Percentiles rank a stretch among this genome's conserved stretches.
phyloP scores from a whole-genome alignment of 1,139 yeast genomes.

The Meyerozyma guilliermondii region DNA sequence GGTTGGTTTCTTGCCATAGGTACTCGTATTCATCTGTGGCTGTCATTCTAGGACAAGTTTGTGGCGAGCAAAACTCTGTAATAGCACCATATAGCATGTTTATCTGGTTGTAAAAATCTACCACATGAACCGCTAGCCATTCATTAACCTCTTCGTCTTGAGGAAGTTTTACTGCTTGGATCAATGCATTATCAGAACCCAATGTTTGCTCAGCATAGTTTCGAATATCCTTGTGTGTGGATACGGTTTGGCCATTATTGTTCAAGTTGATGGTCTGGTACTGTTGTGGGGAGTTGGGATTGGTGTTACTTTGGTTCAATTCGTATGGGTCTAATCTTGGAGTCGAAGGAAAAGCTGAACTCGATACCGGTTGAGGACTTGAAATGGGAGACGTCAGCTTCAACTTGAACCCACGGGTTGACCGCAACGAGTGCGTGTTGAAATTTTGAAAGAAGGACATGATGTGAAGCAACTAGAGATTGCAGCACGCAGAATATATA shows the following conservation, averaged over 20 bases:
- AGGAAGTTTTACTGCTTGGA: constrained; percentile 91
- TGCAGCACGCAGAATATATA: background rate
- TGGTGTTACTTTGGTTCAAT: constrained; percentile 10
- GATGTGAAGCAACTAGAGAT: constrained; percentile 1
- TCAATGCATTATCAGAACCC: constrained; percentile 85
- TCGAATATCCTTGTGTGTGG: constrained; percentile 67
- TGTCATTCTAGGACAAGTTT: constrained; percentile 90
- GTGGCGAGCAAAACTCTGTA: constrained; percentile 93
- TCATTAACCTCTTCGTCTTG: constrained; percentile 89
- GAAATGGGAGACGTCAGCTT: constrained; percentile 40
- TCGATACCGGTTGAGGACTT: constrained; percentile 34
- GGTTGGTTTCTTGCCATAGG: constrained; percentile 79
- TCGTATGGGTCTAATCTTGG: constrained; percentile 12
- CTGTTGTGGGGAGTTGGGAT: constrained; percentile 12
- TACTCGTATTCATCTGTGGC: constrained; percentile 97
- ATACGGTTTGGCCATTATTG: constrained; percentile 34
- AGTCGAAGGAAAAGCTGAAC: constrained; percentile 28
- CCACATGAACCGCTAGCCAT: constrained; percentile 95
- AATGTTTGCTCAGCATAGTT: constrained; percentile 90
- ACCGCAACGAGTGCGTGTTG: constrained; percentile 50
- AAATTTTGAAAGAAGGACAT: constrained; percentile 56
- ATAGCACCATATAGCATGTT: constrained; percentile 96
- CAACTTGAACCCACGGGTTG: constrained; percentile 51
- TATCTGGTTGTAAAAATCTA: constrained; percentile 88
- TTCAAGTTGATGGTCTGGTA: constrained; percentile 21